A percentile compares a stretch with the other conserved stretches of the same genome.
phyloP scores from a whole-genome alignment of 2,329 filamentous ascomycete species.

The Phaeosphaeria sp. region DNA sequence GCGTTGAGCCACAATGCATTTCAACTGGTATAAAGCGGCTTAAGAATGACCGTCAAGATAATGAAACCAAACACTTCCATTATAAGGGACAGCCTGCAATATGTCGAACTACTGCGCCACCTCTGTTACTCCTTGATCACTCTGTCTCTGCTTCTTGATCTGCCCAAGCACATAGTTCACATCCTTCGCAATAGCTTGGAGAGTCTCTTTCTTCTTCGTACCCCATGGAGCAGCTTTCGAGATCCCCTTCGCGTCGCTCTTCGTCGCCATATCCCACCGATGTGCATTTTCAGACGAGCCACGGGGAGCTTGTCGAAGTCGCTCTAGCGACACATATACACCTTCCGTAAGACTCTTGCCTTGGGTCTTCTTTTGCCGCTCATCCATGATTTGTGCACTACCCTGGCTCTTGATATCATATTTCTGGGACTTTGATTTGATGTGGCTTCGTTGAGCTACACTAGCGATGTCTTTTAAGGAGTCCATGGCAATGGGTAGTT shows the following conservation, averaged over 20 bases:
- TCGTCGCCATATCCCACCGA: constrained; percentile 81
- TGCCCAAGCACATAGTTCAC: constrained; percentile 23
- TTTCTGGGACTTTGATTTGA: not conserved
- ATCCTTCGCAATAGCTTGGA: constrained; percentile 25
- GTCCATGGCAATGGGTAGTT: constrained; percentile 62
- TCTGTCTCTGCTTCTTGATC: constrained; percentile 17
- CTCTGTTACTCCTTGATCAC: not conserved
- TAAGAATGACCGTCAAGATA: no score
- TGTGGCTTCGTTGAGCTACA: constrained; percentile 24
- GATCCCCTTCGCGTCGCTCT: constrained; percentile 71
- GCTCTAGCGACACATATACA: constrained; percentile 70
- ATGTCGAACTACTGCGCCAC: not conserved
- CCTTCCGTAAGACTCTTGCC: constrained; percentile 62
- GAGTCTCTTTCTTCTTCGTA: constrained; percentile 16
- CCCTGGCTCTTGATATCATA: constrained; percentile 9
- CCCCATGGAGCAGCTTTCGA: constrained; percentile 60
- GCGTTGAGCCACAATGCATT: no score
- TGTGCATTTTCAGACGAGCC: constrained; percentile 6
- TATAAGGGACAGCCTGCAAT: no score
- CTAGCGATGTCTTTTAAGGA: constrained; percentile 42
- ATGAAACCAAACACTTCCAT: no score
- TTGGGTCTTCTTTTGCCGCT: constrained; percentile 38
- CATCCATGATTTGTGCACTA: not conserved
- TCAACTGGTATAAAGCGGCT: no score
- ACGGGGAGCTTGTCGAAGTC: constrained; percentile 15